phyloP scores from a whole-genome alignment of 179 eudicot genomes.

The Dionaea muscipula region DNA sequence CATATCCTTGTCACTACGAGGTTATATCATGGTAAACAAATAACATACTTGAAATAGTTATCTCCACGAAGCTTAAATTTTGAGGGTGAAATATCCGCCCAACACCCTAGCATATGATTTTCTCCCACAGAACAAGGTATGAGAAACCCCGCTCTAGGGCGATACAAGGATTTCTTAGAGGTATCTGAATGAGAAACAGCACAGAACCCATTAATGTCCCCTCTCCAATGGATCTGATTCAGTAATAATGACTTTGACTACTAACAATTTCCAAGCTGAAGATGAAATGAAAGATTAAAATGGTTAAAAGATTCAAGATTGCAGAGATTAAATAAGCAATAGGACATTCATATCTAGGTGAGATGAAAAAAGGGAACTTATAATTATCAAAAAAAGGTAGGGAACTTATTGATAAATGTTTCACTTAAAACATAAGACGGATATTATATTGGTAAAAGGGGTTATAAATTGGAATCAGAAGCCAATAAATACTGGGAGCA shows the following conservation, averaged over 20 bases:
- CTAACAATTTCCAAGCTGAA: too few relatives aligned
- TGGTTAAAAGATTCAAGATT: too few relatives aligned
- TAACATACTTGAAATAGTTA: conserved; percentile 45
- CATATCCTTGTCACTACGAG: background rate
- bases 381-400: too few relatives aligned
- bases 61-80: conserved; percentile 62
- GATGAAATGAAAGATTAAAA: too few relatives aligned
- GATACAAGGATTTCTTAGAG: conserved; percentile 23
- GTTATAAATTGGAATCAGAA: too few relatives aligned
- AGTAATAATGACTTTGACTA: background rate
- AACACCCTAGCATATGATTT: conserved; percentile 37
- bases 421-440: too few relatives aligned
- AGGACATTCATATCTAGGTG: too few relatives aligned
- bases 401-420: too few relatives aligned
- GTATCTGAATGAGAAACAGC: conserved; percentile 2
- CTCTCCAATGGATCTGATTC: background rate
- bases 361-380: too few relatives aligned
- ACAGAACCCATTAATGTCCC: background rate
- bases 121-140: conserved; percentile 35
- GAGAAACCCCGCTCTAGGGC: conserved; percentile 44
- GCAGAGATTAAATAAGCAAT: too few relatives aligned
- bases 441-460: too few relatives aligned
- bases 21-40: background rate
- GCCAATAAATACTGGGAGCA: too few relatives aligned
- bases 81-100: conserved; percentile 50